Base-by-base conservation (phyloP, 2,329 filamentous ascomycete genomes). In the Ophiostoma populinum region DNA sequence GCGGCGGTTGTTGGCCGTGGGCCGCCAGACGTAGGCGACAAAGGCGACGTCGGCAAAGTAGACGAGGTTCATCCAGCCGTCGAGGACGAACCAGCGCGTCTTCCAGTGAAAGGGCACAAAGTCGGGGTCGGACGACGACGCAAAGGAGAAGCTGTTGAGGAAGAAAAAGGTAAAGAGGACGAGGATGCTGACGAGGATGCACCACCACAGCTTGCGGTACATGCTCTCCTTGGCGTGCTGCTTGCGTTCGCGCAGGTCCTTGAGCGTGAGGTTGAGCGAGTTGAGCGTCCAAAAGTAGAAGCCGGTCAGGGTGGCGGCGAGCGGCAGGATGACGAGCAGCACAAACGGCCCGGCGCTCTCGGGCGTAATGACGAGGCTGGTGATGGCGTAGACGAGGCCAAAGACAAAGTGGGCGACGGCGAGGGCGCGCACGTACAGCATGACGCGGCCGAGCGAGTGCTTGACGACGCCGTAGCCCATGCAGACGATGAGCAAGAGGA, bases 381-480 rank as follows among this genome's bases (percentile, higher is more conserved):
- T 83, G 42, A 95, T 69, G 10, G 86, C 80, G 51, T 98, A 98
- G 25, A 94, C 77, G 41, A 95, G 70, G 16, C 87, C 90, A 48
- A 98, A 98, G 35, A 92, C 62, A 50, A 98, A 98, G 57, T 98
- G 90, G 3, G 78, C 81, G 42, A 86, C 77, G 12, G 90, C 90
- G 13, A 98, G 70, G 60, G 80, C 80, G 40, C 90, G 81, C 28
- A 94, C 86, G 48, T 81, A 87, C 45, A 87, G 73, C 90, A 98
- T 98, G 10, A 85, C 86, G 49, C 78, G 80, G 39, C 90, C 90
- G 5, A 98, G 68, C 2, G 79, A 83, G 3, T 78, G 80, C 59
- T 95, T 95, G 45, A 98, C 92, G 17, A 98, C 92, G 47, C 90
- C 90, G 49, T 98, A 98, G 21, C 90, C 90, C 90, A 98, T 98